A percentile compares a stretch with the other conserved stretches of the same genome.
These are phyloP conservation scores for Gossypium gossypioides DNA, from an alignment of 441 rosid genomes.

Conservation along the genomic window DNA sequence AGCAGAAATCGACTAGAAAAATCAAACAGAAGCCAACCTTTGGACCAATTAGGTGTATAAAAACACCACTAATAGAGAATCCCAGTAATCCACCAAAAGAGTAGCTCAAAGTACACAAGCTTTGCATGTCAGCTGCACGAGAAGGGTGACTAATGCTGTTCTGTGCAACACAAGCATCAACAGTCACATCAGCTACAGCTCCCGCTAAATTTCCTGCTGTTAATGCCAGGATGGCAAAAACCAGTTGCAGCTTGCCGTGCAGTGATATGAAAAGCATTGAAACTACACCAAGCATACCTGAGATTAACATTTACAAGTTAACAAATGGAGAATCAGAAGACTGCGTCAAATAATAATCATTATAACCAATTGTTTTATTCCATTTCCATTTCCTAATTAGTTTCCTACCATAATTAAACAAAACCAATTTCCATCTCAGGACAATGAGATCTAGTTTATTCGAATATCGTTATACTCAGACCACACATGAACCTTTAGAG, in stretches of 20 bases:
- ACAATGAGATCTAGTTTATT: background rate
- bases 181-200: slow-evolving; percentile 91
- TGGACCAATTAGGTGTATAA: slow-evolving; percentile 80
- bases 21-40: slow-evolving; percentile 36
- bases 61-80: slow-evolving; percentile 64
- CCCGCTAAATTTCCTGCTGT: slow-evolving; percentile 62
- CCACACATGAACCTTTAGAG: background rate
- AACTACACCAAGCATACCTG: slow-evolving; percentile 65
- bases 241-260: slow-evolving; percentile 54
- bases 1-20: background rate
- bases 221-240: slow-evolving; percentile 53
- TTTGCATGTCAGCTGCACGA: slow-evolving; percentile 95
- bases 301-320: slow-evolving; percentile 12
- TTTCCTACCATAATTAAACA: background rate
- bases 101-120: slow-evolving; percentile 65
- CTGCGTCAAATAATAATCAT: background rate
- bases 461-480: background rate
- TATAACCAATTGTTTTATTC: background rate
- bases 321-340: background rate
- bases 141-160: slow-evolving; percentile 69
- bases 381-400: background rate
- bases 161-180: slow-evolving; percentile 93
- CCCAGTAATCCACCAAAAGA: slow-evolving; percentile 78
- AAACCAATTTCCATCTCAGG: background rate
- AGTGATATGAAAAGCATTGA: slow-evolving; percentile 68